These are phyloP conservation scores for Aureobasidium sp. DNA, from an alignment of 2,329 filamentous ascomycete species.

Conservation along the genomic window DNA sequence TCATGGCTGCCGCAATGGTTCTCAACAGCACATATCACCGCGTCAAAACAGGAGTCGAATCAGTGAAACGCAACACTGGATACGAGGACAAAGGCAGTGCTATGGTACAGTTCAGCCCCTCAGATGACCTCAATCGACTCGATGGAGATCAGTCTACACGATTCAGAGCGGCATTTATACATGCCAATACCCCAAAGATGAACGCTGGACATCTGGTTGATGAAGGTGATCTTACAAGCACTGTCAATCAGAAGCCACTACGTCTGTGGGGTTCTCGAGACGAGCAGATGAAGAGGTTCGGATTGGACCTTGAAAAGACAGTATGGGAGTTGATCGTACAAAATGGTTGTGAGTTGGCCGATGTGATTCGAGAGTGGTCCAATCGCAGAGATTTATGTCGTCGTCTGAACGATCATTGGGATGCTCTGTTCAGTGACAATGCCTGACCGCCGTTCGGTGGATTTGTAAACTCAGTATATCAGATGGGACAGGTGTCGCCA, in stretches of 20 bases:
- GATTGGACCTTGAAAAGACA: constrained; percentile 22
- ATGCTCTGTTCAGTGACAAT: neutral
- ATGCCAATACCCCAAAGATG: constrained; percentile 27
- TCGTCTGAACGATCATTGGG: constrained; percentile 17
- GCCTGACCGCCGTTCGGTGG: neutral
- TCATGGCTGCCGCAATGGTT: constrained; percentile 38
- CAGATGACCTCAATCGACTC: constrained; percentile 1
- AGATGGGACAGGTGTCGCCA: neutral
- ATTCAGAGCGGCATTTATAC: constrained; percentile 22
- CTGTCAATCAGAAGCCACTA: constrained; percentile 17
- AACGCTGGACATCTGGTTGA: constrained; percentile 26
- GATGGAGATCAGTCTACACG: constrained; percentile 6
- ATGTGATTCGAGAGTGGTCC: constrained; percentile 19
- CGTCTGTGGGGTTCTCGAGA: constrained; percentile 22
- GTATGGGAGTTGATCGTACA: constrained; percentile 22
- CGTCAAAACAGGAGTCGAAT: constrained; percentile 25
- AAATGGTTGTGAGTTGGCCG: constrained; percentile 20
- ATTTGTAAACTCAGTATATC: neutral
- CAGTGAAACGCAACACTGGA: constrained; percentile 9
- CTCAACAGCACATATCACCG: constrained; percentile 35
- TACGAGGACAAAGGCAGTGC: constrained; percentile 15
- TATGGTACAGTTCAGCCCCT: constrained; percentile 18
- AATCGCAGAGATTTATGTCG: constrained; percentile 15
- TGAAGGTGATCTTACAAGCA: constrained; percentile 20
- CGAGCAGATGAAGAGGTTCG: constrained; percentile 21